Evolutionary conservation across 305 asterid species (phyloP), one percentile per base, ranked within the genome.

Genomic region (Rubia tinctorum): DNA sequence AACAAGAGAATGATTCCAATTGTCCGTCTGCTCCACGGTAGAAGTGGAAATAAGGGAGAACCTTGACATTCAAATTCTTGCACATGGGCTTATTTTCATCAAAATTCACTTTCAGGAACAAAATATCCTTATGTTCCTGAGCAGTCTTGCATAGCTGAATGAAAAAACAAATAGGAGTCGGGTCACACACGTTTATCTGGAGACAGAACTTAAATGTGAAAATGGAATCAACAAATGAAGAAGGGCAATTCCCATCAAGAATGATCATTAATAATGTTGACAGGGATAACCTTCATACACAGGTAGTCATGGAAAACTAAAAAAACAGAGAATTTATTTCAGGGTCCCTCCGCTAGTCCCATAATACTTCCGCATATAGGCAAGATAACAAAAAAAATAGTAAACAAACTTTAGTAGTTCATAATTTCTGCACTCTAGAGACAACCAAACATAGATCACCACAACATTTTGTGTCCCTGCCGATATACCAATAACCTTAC

Each of bases 11-110:
- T 64, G 97, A 78, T 77, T 94, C 98, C 40, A 94, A 87, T 80
- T 86, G 92, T 64, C 98, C 97, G 78, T 94, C 97, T 58, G 95
- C 97, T 64, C 98, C 98, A 22, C 98, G 91, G 81, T 91, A 91
- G 87, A 91, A 94, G 79, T 94, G 98, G 88, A 94, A 94, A 85
- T 79, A 85, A 2, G 98, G 97, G 69, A 94, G 98, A 82, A 94
- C 97, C 85, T 87, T 94, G 12, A 94, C 97, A 59, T 94, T 91
- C 86, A 91, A 83, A 62, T 27, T 86, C 86, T 93, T 90, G 89
- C 96, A 91, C 97, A 91, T 87, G 66, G 93, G 87, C 80, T 93
- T 94, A 81, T 91, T 94, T 77, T 88, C 91, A 72, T 93, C 98
- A 59, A 93, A 93, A 77, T 93, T 91, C 63, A 91, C 96, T 86